Percentiles rank a stretch among this genome's conserved stretches.
Evolutionary conservation across 257 asterid species (phyloP).

Genomic region (Leonotis leonurus): DNA sequence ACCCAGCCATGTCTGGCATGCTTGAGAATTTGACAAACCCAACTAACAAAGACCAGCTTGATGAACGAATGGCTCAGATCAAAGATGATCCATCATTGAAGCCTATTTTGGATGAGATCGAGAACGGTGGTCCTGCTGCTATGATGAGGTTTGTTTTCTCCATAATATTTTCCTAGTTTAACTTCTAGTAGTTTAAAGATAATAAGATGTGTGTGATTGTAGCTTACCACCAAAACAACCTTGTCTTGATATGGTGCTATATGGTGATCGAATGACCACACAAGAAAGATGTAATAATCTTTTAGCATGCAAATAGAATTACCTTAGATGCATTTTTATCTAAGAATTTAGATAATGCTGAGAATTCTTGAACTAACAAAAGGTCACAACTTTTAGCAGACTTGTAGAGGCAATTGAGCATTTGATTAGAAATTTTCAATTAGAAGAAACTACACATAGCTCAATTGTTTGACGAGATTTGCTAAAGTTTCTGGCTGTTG

Average conservation of each 20-base stretch:
- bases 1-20: constrained; percentile 95
- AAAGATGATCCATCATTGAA: constrained; percentile 93
- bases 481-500: neutral
- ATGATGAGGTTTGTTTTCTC: constrained; percentile 76
- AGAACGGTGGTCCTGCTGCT: constrained; percentile 97
- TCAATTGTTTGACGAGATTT: neutral
- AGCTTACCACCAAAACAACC: too few relatives aligned
- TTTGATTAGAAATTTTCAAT: too few relatives aligned
- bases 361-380: neutral
- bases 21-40: constrained; percentile 88
- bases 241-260: neutral
- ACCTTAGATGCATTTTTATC: neutral
- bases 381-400: neutral
- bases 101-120: constrained; percentile 94
- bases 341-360: neutral
- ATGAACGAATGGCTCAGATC: constrained; percentile 76
- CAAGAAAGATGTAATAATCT: neutral
- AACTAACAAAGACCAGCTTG: constrained; percentile 69
- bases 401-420: too few relatives aligned
- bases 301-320: neutral
- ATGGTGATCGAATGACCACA: neutral
- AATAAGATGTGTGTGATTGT: too few relatives aligned
- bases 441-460: neutral
- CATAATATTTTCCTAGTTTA: neutral
- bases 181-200: neutral